Conservation (phyloP, 345 rosid genomes). For the Acer saccharum region DNA sequence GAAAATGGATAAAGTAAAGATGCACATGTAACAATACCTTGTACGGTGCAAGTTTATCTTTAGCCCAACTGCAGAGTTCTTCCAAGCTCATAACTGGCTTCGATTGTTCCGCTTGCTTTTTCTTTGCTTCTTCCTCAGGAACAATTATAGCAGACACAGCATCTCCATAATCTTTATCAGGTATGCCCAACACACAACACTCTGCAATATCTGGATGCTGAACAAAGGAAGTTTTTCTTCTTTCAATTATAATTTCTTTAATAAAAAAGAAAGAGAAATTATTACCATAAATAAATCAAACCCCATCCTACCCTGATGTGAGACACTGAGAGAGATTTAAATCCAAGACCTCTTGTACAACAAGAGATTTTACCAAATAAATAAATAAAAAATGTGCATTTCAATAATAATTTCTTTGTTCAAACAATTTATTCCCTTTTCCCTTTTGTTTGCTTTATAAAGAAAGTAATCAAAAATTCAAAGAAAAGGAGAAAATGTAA, state of each 20-base stretch:
- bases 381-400: too few relatives aligned
- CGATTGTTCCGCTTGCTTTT: conserved; percentile 41
- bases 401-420: neutral
- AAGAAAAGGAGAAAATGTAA: conserved; percentile 2
- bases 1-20: neutral
- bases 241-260: neutral
- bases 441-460: neutral
- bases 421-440: neutral
- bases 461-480: neutral
- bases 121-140: conserved; percentile 51
- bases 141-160: conserved; percentile 74
- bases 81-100: conserved; percentile 68
- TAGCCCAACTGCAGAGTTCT: conserved; percentile 81
- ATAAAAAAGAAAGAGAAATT: too few relatives aligned
- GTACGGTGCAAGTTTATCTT: conserved; percentile 97
- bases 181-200: conserved; percentile 91
- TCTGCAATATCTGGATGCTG: conserved; percentile 88
- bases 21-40: conserved; percentile 50
- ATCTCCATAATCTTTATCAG: conserved; percentile 90
- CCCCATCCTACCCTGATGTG: too few relatives aligned
- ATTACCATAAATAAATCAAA: too few relatives aligned
- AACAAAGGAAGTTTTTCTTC: conserved; percentile 19
- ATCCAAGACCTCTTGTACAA: too few relatives aligned
- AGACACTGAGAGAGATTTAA: too few relatives aligned
- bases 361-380: too few relatives aligned